These are phyloP conservation scores for Camellia oleifera DNA, from an alignment of 179 eudicot genomes.

Conservation along the genomic window DNA sequence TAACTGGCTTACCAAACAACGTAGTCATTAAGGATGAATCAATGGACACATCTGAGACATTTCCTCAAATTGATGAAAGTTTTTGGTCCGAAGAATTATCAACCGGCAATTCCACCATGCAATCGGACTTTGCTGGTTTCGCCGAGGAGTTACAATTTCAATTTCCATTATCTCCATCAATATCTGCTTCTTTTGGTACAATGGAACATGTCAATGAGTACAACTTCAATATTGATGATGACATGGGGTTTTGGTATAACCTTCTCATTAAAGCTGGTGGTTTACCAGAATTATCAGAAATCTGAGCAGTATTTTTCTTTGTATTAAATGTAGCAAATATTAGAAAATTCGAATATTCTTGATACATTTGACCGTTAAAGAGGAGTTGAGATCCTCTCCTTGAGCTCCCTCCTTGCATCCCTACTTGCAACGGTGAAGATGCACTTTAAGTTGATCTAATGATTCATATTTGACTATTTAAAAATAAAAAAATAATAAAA, in stretches of 20 bases:
- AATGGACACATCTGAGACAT: constrained; percentile 15
- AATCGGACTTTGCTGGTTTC: neutral
- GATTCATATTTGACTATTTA: too few relatives aligned
- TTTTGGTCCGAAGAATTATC: constrained; percentile 27
- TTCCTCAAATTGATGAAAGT: constrained; percentile 29
- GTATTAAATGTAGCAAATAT: too few relatives aligned
- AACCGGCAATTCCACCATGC: neutral
- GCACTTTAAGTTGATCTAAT: too few relatives aligned
- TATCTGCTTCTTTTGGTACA: neutral
- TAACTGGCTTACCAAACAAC: neutral
- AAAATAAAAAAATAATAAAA: too few relatives aligned
- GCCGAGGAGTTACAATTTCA: neutral
- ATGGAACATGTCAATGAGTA: neutral
- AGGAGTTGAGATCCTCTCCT: too few relatives aligned
- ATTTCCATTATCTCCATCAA: constrained; percentile 5
- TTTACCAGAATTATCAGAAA: constrained; percentile 22
- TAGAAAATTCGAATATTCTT: neutral
- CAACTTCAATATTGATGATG: neutral
- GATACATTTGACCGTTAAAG: neutral
- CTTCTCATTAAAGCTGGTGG: constrained; percentile 21
- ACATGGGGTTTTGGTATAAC: constrained; percentile 26
- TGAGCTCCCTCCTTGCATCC: too few relatives aligned
- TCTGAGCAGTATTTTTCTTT: constrained; percentile 11
- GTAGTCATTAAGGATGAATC: constrained; percentile 17
- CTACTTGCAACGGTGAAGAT: too few relatives aligned